Evolutionary conservation across 73 alveolate genomes (phyloP).

Genomic region (Tetrahymena thermophila): DNA sequence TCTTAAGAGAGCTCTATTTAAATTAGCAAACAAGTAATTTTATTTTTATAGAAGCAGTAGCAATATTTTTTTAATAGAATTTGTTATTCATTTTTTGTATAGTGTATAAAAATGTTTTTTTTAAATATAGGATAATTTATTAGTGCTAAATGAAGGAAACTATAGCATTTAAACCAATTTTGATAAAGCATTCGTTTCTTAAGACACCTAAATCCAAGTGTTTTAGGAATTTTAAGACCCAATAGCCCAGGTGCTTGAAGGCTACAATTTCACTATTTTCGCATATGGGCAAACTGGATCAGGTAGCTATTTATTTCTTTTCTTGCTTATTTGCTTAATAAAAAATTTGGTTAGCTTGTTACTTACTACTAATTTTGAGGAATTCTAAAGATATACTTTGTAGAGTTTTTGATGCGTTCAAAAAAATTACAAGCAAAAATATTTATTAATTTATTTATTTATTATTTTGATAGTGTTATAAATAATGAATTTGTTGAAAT

Average conservation of each 20-base stretch:
- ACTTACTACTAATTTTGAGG: too few relatives aligned
- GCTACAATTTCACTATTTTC: conserved; percentile 56
- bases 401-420: background rate
- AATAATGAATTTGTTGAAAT: background rate
- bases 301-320: conserved; percentile 24
- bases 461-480: background rate
- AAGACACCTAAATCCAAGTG: conserved; percentile 25
- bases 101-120: background rate
- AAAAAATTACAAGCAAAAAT: background rate
- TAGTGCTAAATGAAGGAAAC: background rate
- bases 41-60: background rate
- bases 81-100: background rate
- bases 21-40: conserved; percentile 4
- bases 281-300: conserved; percentile 77
- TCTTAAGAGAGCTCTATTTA: conserved; percentile 14
- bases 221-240: conserved; percentile 15
- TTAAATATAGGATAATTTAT: background rate
- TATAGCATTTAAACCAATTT: background rate
- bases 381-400: background rate
- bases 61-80: background rate
- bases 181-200: conserved; percentile 37
- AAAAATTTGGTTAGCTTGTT: background rate
- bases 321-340: background rate
- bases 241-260: conserved; percentile 33
- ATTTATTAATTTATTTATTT: too few relatives aligned